Conservation (phyloP, 2,329 filamentous ascomycete species). For the Sclerotiophoma versabilis region DNA sequence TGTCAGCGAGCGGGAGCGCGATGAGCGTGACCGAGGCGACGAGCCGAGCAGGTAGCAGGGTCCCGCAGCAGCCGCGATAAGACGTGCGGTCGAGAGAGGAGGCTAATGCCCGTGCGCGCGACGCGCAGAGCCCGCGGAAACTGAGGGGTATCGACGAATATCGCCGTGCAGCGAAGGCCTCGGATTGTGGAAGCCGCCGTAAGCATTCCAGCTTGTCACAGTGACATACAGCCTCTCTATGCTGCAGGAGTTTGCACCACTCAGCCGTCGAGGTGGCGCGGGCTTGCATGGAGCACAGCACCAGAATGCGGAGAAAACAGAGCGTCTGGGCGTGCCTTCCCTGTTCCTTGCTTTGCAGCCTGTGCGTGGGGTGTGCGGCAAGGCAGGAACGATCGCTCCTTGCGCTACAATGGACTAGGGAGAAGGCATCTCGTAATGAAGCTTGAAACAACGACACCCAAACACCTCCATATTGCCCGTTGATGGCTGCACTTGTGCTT, state of each 20-base stretch:
- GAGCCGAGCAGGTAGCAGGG: constrained; percentile 6
- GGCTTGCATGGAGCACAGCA: background rate
- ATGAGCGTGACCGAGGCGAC: constrained; percentile 9
- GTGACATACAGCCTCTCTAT: no score
- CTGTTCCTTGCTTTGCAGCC: constrained; percentile 1
- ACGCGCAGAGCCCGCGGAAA: background rate
- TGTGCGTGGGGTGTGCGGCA: constrained; percentile 1
- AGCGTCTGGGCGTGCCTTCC: background rate
- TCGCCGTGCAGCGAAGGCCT: background rate
- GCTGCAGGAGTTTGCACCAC: constrained; percentile 2
- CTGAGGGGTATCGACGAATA: background rate
- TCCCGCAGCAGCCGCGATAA: constrained; percentile 16
- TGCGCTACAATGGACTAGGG: background rate
- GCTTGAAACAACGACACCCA: constrained; percentile 6
- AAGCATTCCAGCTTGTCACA: constrained; percentile 1
- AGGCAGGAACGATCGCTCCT: background rate
- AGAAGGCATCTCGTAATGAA: constrained; percentile 13
- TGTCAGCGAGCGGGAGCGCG: constrained; percentile 14
- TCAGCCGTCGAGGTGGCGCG: background rate
- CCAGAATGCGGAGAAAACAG: constrained; percentile 6
- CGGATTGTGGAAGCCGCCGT: background rate
- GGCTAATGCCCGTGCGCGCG: no score
- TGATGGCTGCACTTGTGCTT: background rate
- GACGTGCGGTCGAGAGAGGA: background rate
- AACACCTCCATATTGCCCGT: background rate